A percentile compares a stretch with the other conserved stretches of the same genome.
These are phyloP conservation scores for Otatea glauca DNA, from an alignment of 176 grass and related monocot species.

Conservation along the genomic window DNA sequence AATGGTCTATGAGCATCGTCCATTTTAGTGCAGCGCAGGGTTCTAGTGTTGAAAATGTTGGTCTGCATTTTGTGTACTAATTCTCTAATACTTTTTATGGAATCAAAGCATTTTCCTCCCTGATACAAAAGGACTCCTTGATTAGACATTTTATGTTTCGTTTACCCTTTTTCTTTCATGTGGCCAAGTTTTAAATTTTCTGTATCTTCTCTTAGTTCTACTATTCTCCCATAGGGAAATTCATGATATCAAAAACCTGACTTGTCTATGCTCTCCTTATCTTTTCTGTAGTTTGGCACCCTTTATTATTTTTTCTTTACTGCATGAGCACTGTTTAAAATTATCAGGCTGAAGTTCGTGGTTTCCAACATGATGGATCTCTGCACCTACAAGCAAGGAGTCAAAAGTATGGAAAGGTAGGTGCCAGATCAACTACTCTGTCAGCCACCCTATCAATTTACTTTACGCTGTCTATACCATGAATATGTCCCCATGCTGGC, in stretches of 20 bases:
- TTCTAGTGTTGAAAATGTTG: not conserved
- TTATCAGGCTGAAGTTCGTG: slow-evolving; percentile 89
- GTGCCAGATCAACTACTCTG: slow-evolving; percentile 14
- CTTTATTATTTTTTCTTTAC: not conserved
- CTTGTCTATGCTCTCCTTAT: not conserved
- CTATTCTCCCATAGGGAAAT: not conserved
- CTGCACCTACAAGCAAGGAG: slow-evolving; percentile 97
- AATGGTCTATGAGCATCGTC: not conserved
- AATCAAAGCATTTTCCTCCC: slow-evolving; percentile 3
- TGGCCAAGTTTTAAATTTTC: not conserved
- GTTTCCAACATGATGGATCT: slow-evolving; percentile 92
- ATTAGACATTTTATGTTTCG: slow-evolving; percentile 1
- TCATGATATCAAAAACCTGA: not conserved
- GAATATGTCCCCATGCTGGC: not conserved
- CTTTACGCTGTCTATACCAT: not conserved
- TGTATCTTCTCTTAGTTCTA: not conserved
- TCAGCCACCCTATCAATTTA: not conserved
- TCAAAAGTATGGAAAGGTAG: slow-evolving; percentile 97
- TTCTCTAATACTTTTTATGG: slow-evolving; percentile 13
- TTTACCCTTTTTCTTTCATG: not conserved
- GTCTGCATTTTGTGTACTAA: not conserved
- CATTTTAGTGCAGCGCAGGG: not conserved
- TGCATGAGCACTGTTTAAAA: slow-evolving; percentile 10
- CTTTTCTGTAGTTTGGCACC: not conserved
- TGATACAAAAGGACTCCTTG: not conserved